Evolutionary conservation across 768 basidiomycete species (phyloP).

Genomic region (Russula abietina): DNA sequence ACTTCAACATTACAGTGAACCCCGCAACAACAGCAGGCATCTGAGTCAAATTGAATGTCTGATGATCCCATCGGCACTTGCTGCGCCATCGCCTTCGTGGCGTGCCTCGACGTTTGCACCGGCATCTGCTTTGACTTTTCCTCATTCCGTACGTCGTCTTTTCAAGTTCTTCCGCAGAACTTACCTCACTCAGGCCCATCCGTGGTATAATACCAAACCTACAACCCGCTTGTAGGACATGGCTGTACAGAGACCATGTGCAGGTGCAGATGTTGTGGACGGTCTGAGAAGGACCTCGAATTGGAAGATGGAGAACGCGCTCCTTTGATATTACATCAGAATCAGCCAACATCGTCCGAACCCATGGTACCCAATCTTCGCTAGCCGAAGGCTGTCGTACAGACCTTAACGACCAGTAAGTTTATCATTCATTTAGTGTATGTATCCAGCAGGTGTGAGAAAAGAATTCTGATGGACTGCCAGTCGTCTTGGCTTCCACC

Average conservation of each 20-base stretch:
- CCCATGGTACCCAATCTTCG: neutral
- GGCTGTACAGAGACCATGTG: slow-evolving; percentile 11
- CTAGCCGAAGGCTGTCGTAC: neutral
- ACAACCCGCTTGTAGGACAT: slow-evolving; percentile 2
- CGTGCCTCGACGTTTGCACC: slow-evolving; percentile 16
- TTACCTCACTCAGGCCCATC: no score
- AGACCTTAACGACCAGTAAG: no score
- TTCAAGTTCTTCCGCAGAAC: no score
- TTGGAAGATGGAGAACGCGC: slow-evolving; percentile 4
- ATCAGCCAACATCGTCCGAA: slow-evolving; percentile 2
- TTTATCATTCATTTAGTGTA: neutral
- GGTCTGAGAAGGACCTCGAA: neutral
- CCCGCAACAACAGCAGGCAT: neutral
- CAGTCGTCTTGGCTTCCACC: neutral
- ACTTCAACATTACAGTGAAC: neutral
- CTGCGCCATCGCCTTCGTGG: slow-evolving; percentile 10
- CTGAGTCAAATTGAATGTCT: neutral
- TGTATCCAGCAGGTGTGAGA: neutral
- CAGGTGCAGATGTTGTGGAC: neutral
- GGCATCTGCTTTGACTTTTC: slow-evolving; percentile 21
- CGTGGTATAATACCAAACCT: no score
- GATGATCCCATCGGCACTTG: slow-evolving; percentile 8
- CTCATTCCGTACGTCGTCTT: slow-evolving; percentile 12
- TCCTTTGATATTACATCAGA: slow-evolving; percentile 19
- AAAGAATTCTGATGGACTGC: neutral